These are phyloP conservation scores for Colletotrichum siamense DNA, from an alignment of 2,329 filamentous ascomycete genomes.

Conservation along the genomic window DNA sequence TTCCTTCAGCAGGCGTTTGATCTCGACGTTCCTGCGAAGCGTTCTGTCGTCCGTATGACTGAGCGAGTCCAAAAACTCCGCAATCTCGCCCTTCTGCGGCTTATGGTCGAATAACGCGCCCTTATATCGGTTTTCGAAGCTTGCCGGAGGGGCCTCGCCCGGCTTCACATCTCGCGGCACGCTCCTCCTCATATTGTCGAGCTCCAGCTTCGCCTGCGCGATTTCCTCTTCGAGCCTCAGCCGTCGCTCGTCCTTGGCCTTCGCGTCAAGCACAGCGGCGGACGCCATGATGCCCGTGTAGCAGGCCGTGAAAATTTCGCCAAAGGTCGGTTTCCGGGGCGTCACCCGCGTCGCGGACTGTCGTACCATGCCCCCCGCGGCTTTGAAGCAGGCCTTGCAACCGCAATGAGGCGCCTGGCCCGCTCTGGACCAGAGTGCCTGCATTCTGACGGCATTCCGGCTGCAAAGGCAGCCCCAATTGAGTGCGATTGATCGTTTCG, in stretches of 20 bases:
- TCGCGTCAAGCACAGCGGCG: constrained; percentile 67
- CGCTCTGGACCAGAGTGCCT: constrained; percentile 71
- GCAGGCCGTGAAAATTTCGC: constrained; percentile 67
- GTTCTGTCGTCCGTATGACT: neutral
- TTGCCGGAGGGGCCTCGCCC: constrained; percentile 29
- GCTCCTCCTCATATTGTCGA: constrained; percentile 42
- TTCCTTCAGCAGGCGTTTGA: neutral
- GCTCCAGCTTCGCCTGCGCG: constrained; percentile 55
- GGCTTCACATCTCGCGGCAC: constrained; percentile 23
- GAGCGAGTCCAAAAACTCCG: constrained; percentile 9
- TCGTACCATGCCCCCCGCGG: constrained; percentile 52
- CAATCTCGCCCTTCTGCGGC: neutral
- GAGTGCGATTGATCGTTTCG: constrained; percentile 4
- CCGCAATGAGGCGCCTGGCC: constrained; percentile 67
- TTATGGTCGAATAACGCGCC: neutral
- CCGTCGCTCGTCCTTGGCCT: constrained; percentile 61
- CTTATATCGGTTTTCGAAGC: constrained; percentile 12
- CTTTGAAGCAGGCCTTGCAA: constrained; percentile 65
- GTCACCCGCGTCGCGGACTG: constrained; percentile 55
- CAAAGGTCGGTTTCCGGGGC: constrained; percentile 53
- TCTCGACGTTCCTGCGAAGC: neutral
- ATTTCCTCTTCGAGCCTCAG: constrained; percentile 68
- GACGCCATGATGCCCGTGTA: constrained; percentile 73
- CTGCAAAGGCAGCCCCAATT: constrained; percentile 15
- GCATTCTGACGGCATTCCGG: constrained; percentile 60